Percentiles rank a stretch among this genome's conserved stretches.
These are phyloP conservation scores for Catenaria anguillulae DNA, from an alignment of 371 early-diverging fungal species.

Conservation along the genomic window DNA sequence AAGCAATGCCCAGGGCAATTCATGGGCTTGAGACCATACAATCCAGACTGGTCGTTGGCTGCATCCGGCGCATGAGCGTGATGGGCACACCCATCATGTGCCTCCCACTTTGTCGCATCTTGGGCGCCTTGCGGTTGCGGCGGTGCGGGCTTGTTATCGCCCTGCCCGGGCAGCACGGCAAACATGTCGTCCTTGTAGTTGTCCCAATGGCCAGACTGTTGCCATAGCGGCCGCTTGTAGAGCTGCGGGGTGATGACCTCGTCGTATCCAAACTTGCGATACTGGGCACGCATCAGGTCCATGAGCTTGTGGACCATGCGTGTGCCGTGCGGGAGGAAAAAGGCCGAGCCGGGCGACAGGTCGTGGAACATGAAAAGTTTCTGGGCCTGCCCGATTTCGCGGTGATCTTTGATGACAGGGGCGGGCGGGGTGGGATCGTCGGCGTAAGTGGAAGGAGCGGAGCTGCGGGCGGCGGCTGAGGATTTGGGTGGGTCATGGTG, in stretches of 20 bases:
- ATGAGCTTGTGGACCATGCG: constrained; percentile 89
- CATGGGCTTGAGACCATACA: constrained; percentile 98
- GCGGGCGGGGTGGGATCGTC: neutral
- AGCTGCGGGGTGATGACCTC: constrained; percentile 96
- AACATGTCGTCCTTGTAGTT: constrained; percentile 76
- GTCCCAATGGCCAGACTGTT: constrained; percentile 86
- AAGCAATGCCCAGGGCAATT: constrained; percentile 99
- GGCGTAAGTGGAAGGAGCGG: neutral
- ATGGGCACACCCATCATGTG: constrained; percentile 11
- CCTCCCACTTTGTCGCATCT: neutral
- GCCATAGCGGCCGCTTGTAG: constrained; percentile 89
- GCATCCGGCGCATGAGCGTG: constrained; percentile 21
- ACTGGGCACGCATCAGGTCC: constrained; percentile 69
- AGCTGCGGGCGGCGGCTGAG: no score
- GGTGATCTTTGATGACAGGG: no score
- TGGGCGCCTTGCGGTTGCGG: no score
- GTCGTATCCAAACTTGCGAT: constrained; percentile 73
- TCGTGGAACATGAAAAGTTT: constrained; percentile 97
- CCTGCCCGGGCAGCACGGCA: constrained; percentile 17
- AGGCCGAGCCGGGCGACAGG: constrained; percentile 89
- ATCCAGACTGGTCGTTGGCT: constrained; percentile 45
- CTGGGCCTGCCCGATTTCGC: constrained; percentile 28
- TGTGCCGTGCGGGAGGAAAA: constrained; percentile 96
- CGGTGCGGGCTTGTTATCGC: no score
- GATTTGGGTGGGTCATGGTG: no score